Evolutionary conservation across 768 basidiomycete genomes (phyloP).

Genomic region (Tricholoma hemisulphureum): DNA sequence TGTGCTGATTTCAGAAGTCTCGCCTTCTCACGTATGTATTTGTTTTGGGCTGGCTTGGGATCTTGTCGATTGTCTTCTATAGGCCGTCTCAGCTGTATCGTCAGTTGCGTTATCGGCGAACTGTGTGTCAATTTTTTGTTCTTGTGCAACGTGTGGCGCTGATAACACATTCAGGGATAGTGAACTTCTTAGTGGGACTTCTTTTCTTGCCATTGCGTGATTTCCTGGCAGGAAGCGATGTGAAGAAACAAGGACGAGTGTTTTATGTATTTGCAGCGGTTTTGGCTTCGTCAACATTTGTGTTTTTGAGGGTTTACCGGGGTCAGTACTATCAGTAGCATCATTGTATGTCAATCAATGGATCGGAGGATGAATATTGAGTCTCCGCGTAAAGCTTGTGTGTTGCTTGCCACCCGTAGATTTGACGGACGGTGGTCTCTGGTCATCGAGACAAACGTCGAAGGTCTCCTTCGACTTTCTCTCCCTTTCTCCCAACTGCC

Average conservation of each 20-base stretch:
- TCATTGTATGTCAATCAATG: background rate
- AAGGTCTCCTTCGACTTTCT: constrained; percentile 36
- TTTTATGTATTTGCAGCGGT: constrained; percentile 81
- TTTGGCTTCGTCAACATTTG: constrained; percentile 41
- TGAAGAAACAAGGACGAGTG: constrained; percentile 74
- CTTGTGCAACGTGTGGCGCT: constrained; percentile 2
- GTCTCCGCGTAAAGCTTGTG: constrained; percentile 34
- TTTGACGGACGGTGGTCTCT: constrained; percentile 36
- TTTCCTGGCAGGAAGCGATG: constrained; percentile 59
- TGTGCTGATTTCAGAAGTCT: constrained; percentile 87
- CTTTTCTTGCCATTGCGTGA: constrained; percentile 84
- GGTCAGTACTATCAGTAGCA: constrained; percentile 14
- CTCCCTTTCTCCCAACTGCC: constrained; percentile 36
- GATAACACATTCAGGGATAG: constrained; percentile 54
- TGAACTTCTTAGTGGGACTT: constrained; percentile 83
- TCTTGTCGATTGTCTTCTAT: constrained; percentile 2
- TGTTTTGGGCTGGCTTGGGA: background rate
- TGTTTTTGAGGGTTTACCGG: constrained; percentile 39
- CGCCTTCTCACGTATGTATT: constrained; percentile 67
- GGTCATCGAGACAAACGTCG: constrained; percentile 42
- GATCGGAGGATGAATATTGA: constrained; percentile 28
- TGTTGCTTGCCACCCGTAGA: constrained; percentile 20
- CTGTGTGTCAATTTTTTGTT: constrained; percentile 43
- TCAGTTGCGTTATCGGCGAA: constrained; percentile 72
- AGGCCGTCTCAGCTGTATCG: constrained; percentile 82